These are phyloP conservation scores for Phytophthora pini DNA, from an alignment of 352 stramenopile species.

Conservation along the genomic window DNA sequence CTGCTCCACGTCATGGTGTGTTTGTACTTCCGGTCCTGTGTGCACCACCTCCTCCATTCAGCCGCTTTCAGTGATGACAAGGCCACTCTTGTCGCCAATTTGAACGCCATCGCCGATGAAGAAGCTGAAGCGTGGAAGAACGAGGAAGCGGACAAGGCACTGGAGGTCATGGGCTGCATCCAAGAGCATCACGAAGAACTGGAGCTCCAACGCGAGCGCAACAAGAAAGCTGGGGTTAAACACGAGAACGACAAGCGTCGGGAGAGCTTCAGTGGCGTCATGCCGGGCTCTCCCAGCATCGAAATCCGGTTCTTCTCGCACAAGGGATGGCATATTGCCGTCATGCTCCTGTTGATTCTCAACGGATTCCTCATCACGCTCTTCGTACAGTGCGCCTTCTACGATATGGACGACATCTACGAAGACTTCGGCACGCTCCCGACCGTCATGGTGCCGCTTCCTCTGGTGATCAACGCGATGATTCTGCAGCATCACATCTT, in stretches of 20 bases:
- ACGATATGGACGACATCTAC: slow-evolving; percentile 43
- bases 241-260: slow-evolving; percentile 1
- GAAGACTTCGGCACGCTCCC: slow-evolving; percentile 42
- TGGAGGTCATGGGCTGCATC: slow-evolving; percentile 30
- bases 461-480: slow-evolving; percentile 52
- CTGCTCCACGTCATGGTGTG: slow-evolving; percentile 45
- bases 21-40: slow-evolving; percentile 42
- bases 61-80: slow-evolving; percentile 30
- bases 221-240: slow-evolving; percentile 7
- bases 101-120: slow-evolving; percentile 24
- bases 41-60: slow-evolving; percentile 22
- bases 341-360: slow-evolving; percentile 67
- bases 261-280: slow-evolving; percentile 17
- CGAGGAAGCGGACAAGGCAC: slow-evolving; percentile 30
- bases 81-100: slow-evolving; percentile 22
- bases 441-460: slow-evolving; percentile 45
- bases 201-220: slow-evolving; percentile 21
- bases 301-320: slow-evolving; percentile 60
- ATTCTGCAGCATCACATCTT: slow-evolving; percentile 64
- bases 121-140: slow-evolving; percentile 27
- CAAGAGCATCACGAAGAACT: slow-evolving; percentile 39
- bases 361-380: slow-evolving; percentile 72
- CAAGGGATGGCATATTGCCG: slow-evolving; percentile 64
- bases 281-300: slow-evolving; percentile 18
- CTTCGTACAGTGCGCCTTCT: slow-evolving; percentile 62